Evolutionary conservation across 176 grass and related monocot species (phyloP).

Genomic region (Oryza rufipogon): DNA sequence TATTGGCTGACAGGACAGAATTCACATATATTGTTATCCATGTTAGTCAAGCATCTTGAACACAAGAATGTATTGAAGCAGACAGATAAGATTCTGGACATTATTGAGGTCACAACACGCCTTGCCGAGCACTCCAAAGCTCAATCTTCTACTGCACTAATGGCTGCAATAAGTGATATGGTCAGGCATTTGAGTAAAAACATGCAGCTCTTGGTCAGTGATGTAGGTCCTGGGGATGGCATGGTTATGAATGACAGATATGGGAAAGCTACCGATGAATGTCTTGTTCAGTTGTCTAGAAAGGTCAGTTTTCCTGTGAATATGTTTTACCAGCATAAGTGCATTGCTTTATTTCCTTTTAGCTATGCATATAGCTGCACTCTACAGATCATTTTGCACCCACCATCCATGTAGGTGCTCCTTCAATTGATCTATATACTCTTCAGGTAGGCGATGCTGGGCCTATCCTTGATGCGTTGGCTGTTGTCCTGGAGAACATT

Average conservation of each 20-base stretch:
- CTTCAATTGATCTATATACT: slow-evolving; percentile 30
- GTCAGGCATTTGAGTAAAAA: slow-evolving; percentile 86
- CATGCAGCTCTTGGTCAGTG: slow-evolving; percentile 56
- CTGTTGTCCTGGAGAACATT: slow-evolving; percentile 83
- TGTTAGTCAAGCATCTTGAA: slow-evolving; percentile 94
- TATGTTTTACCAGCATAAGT: slow-evolving; percentile 15
- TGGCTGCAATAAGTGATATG: slow-evolving; percentile 84
- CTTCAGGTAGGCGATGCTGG: slow-evolving; percentile 90
- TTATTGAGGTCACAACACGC: slow-evolving; percentile 75
- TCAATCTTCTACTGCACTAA: slow-evolving; percentile 77
- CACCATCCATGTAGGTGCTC: neutral
- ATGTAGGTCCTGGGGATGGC: slow-evolving; percentile 42
- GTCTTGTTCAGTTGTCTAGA: slow-evolving; percentile 78
- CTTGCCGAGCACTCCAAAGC: slow-evolving; percentile 77
- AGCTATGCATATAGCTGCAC: slow-evolving; percentile 19
- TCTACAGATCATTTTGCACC: slow-evolving; percentile 24
- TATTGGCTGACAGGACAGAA: slow-evolving; percentile 81
- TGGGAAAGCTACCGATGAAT: slow-evolving; percentile 73
- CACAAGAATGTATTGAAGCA: slow-evolving; percentile 79
- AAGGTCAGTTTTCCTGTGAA: slow-evolving; percentile 57
- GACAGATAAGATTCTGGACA: slow-evolving; percentile 78
- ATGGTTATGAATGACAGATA: slow-evolving; percentile 61
- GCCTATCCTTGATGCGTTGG: slow-evolving; percentile 89
- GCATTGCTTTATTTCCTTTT: neutral
- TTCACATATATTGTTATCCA: slow-evolving; percentile 77